Percentiles rank a stretch among this genome's conserved stretches.
phyloP scores from a whole-genome alignment of 2,329 filamentous ascomycete species.

The Neonectria faginata region DNA sequence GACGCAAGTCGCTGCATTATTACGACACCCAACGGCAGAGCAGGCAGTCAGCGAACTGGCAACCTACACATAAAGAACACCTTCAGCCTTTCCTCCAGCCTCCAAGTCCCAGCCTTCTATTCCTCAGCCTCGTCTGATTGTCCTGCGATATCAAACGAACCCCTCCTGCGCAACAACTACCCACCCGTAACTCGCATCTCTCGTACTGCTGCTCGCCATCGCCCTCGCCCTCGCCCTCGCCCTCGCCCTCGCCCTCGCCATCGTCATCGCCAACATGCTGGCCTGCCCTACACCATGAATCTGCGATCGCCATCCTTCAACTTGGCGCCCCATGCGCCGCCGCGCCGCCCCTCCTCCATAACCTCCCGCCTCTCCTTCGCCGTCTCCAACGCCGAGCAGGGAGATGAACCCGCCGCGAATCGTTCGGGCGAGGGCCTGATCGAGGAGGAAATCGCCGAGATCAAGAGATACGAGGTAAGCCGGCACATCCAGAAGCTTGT shows the following conservation, averaged over 20 bases:
- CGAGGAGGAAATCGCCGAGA: constrained; percentile 95
- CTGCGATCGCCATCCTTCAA: constrained; percentile 65
- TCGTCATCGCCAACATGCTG: constrained; percentile 53
- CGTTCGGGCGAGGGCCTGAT: constrained; percentile 75
- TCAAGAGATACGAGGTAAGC: constrained; percentile 90
- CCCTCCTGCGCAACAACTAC: not conserved
- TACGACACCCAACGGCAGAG: not conserved
- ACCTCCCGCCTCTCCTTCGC: constrained; percentile 75
- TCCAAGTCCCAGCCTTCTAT: not conserved
- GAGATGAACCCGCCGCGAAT: constrained; percentile 64
- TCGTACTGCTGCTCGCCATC: constrained; percentile 15
- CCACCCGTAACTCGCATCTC: not conserved
- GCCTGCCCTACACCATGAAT: constrained; percentile 58
- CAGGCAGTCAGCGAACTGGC: constrained; percentile 9
- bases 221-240: not conserved
- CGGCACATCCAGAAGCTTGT: not conserved
- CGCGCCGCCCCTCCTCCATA: constrained; percentile 69
- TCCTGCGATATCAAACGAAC: not conserved
- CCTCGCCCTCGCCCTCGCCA: constrained; percentile 5
- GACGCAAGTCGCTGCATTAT: constrained; percentile 17
- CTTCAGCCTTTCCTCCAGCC: not conserved
- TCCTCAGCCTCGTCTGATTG: not conserved
- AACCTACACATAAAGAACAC: constrained; percentile 4
- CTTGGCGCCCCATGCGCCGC: constrained; percentile 50
- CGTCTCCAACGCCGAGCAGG: constrained; percentile 73